Evolutionary conservation across 83 land plant genomes (phyloP).

Genomic region (Diphasiastrum complanatum): DNA sequence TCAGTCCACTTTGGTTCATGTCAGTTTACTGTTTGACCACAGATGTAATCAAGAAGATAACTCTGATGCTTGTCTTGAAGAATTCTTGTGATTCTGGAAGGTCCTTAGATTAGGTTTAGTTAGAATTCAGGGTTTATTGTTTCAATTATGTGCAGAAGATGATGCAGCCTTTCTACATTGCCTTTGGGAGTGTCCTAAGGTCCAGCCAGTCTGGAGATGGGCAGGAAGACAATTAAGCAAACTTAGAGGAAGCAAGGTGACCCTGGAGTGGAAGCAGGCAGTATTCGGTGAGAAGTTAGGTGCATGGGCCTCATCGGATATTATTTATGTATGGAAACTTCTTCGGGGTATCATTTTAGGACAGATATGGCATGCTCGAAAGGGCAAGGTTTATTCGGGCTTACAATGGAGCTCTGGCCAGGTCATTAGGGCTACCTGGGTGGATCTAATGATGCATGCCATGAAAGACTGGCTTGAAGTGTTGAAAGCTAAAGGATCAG

Average conservation of each 20-base stretch:
- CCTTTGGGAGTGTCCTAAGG: slow-evolving; percentile 13
- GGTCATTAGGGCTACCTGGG: slow-evolving; percentile 8
- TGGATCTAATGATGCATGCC: slow-evolving; percentile 10
- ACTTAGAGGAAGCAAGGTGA: slow-evolving; percentile 5
- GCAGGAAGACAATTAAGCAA: slow-evolving; percentile 6
- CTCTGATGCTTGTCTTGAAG: too few species aligned
- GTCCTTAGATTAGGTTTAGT: too few species aligned
- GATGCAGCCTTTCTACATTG: slow-evolving; percentile 4
- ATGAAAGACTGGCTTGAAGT: too few species aligned
- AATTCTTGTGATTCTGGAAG: too few species aligned
- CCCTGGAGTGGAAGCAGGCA: slow-evolving; percentile 3
- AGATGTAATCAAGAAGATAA: too few species aligned
- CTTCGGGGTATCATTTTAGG: slow-evolving; percentile 3
- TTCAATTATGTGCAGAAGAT: neutral
- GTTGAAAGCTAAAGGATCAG: too few species aligned
- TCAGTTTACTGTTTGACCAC: too few species aligned
- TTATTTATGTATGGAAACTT: slow-evolving; percentile 8
- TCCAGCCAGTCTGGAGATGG: slow-evolving; percentile 19
- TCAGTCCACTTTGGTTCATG: too few species aligned
- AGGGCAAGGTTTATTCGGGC: slow-evolving; percentile 12
- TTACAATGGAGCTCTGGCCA: slow-evolving; percentile 4
- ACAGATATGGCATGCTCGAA: slow-evolving; percentile 13
- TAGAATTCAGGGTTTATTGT: too few species aligned
- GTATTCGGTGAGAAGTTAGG: slow-evolving; percentile 4
- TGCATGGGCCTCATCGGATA: neutral